These are phyloP conservation scores for Mesembryanthemum crystallinum DNA, from an alignment of 148 eudicot species.

Conservation along the genomic window DNA sequence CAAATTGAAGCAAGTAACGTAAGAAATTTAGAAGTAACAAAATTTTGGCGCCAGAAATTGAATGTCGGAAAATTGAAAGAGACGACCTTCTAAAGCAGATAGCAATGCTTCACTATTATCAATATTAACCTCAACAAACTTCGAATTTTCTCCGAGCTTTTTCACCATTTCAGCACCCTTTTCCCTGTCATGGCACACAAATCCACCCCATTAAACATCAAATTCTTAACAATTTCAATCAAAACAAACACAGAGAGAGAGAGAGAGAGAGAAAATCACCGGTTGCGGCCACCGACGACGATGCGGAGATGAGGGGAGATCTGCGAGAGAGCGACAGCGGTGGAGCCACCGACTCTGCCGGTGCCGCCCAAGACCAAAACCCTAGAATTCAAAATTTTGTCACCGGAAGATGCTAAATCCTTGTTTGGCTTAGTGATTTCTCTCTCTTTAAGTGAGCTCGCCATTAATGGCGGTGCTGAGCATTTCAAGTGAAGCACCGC, in stretches of 20 bases:
- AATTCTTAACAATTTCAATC: background rate
- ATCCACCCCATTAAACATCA: conserved; percentile 1
- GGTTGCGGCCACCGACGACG: conserved; percentile 69
- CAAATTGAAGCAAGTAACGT: too few species aligned
- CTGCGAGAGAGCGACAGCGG: conserved; percentile 72
- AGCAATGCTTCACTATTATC: conserved; percentile 50
- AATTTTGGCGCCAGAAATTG: background rate
- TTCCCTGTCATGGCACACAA: conserved; percentile 48
- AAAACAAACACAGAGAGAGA: background rate
- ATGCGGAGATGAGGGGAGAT: conserved; percentile 69
- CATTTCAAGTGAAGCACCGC: conserved; percentile 33
- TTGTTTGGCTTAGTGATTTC: conserved; percentile 20
- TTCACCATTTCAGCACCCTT: conserved; percentile 75
- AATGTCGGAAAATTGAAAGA: background rate
- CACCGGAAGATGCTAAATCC: conserved; percentile 19
- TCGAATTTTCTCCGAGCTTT: conserved; percentile 65
- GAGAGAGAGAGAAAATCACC: conserved; percentile 29
- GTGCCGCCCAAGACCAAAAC: conserved; percentile 87
- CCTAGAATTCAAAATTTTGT: conserved; percentile 49
- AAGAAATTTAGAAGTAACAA: background rate
- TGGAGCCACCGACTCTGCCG: conserved; percentile 95
- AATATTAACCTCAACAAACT: conserved; percentile 65
- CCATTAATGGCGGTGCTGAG: conserved; percentile 23
- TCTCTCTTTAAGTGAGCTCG: conserved; percentile 32
- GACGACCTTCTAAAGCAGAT: conserved; percentile 55